phyloP scores from a whole-genome alignment of 1,139 yeast genomes.

The Diutina siamensis region DNA sequence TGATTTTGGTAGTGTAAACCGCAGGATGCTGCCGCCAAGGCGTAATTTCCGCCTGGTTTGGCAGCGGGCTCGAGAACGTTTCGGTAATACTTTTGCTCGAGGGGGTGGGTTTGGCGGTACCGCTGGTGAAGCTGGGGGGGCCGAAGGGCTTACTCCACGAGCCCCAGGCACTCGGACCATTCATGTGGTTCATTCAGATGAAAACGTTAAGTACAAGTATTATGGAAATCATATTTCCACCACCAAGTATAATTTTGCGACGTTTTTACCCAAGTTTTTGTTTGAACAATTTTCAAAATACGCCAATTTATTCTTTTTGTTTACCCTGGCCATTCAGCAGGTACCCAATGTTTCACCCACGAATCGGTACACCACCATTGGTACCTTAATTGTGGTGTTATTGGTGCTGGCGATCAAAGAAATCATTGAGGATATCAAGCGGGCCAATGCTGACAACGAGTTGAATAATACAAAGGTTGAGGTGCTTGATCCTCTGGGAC shows the following conservation, averaged over 20 bases:
- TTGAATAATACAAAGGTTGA: constrained; percentile 68
- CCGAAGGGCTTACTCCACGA: constrained; percentile 6
- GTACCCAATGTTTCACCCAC: constrained; percentile 97
- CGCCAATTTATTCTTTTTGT: constrained; percentile 87
- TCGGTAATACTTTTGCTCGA: constrained; percentile 10
- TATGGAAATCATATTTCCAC: constrained; percentile 86
- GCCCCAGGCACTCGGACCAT: constrained; percentile 51
- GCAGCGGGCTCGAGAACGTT: constrained; percentile 29
- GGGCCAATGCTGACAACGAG: constrained; percentile 83
- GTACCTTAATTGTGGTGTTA: constrained; percentile 75
- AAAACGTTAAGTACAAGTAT: constrained; percentile 48
- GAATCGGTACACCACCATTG: constrained; percentile 89
- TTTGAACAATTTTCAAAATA: constrained; percentile 96
- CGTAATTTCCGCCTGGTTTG: constrained; percentile 52
- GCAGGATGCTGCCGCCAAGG: constrained; percentile 13
- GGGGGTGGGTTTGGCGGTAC: constrained; percentile 2
- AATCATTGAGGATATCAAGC: constrained; percentile 77
- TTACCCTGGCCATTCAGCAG: constrained; percentile 91
- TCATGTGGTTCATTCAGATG: constrained; percentile 46
- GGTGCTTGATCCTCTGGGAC: constrained; percentile 55
- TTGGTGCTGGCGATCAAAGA: constrained; percentile 90
- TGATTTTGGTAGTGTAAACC: not conserved
- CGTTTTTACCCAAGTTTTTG: constrained; percentile 86
- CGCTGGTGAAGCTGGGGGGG: constrained; percentile 8
- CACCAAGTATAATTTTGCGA: constrained; percentile 90